Evolutionary conservation across 2,329 filamentous ascomycete species (phyloP), one percentile per base, ranked within the genome.

Genomic region (Sarocladiaceae sp.): DNA sequence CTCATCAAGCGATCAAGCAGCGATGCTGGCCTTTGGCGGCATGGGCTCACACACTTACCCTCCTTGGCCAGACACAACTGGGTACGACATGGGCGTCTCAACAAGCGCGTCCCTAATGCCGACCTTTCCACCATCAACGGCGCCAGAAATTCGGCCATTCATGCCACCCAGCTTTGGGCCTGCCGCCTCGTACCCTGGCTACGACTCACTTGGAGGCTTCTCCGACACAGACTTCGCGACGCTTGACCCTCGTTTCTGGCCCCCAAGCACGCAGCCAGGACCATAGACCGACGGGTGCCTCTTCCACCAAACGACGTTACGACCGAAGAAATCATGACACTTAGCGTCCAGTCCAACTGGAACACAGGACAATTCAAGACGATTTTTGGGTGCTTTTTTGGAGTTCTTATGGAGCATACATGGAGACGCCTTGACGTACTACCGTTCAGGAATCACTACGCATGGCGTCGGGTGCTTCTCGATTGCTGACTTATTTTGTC

Each of bases 241-340:
- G 15, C 7, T 48, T 11, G 26, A 48, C 26, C 44, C 44, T 33
- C 26, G 44, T 5, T 48, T 48, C 26, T 48, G 44, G 44, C 44
- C 44, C 3, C 44, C 44, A 4, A 48, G 26, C 25, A 48, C 26
- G 3, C 26, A 31, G 18, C 44, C 44, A 18, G 44, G 28, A n/a
- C 25, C n/a, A 4, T 48, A 48, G 18, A 31, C 7, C 44, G 10
- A 5, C 12, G 7, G 18, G 5, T 36, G 12, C 15, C 15, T 17
- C 15, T 36, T 12, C 6, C 15, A 8, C 18, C 15, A 17, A 36
- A 36, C 33, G 33, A 36, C 5, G 33, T 5, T 10, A 36, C 15
- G 33, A 36, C 33, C 18, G 33, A 36, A n/a, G n/a, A n/a, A n/a
- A n/a, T n/a, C n/a, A n/a, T n/a, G n/a, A n/a, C n/a, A n/a, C n/a